Conservation (phyloP, 2,329 filamentous ascomycete species). For the Sarocladium brachiariae region DNA sequence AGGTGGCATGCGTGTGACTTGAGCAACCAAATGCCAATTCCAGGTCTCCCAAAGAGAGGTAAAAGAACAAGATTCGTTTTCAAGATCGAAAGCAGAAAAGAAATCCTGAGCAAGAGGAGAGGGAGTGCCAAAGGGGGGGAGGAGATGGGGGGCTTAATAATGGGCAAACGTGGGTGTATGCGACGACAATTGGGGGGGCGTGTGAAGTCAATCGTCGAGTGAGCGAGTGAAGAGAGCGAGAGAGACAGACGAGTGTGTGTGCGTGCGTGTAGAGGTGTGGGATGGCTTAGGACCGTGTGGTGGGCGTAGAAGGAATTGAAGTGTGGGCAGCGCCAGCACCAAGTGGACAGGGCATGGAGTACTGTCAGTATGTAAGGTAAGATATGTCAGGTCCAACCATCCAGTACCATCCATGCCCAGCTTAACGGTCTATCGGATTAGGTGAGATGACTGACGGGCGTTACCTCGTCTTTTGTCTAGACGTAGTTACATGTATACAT, state of each 20-base stretch:
- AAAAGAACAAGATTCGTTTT: too few relatives aligned
- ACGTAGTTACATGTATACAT: background rate
- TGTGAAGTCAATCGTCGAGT: background rate
- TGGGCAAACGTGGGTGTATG: slow-evolving; percentile 11
- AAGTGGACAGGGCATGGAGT: too few relatives aligned
- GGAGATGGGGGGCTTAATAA: slow-evolving; percentile 23
- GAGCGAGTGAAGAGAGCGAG: too few relatives aligned
- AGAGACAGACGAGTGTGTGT: too few relatives aligned
- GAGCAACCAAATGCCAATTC: background rate
- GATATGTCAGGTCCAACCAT: too few relatives aligned
- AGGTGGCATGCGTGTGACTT: too few relatives aligned
- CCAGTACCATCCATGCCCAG: background rate
- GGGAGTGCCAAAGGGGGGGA: slow-evolving; percentile 8
- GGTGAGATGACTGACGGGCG: slow-evolving; percentile 7
- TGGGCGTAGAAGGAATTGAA: background rate
- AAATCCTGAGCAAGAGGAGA: slow-evolving; percentile 2
- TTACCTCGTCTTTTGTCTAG: background rate
- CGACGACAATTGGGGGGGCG: background rate
- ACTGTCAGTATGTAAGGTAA: slow-evolving; percentile 2
- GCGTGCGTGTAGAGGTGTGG: background rate
- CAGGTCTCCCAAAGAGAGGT: background rate
- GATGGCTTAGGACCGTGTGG: background rate
- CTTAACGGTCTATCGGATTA: background rate
- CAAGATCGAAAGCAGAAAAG: background rate
- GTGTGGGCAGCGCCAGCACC: background rate